Evolutionary conservation across 2,329 filamentous ascomycete species (phyloP), one percentile per base, ranked within the genome.

Genomic region (Pseudogymnoascus sp.): DNA sequence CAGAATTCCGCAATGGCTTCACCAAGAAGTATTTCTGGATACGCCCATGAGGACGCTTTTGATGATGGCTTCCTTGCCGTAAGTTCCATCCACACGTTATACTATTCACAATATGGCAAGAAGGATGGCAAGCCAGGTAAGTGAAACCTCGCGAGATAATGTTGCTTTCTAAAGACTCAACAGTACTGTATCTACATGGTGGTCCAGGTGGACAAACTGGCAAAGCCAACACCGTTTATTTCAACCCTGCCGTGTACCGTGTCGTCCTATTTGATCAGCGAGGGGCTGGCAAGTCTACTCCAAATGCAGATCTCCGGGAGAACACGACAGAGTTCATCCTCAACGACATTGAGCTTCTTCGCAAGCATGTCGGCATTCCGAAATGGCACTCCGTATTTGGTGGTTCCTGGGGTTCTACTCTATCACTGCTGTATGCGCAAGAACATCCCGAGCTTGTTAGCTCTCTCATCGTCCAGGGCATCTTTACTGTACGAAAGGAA

Each of bases 321-420:
- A 81, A 80, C 70, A 80, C 76, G 0, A 80, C 78, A 2, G 74
- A 74, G 71, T 69, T 76, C 63, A 70, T 80, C 0, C 73, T 79
- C 2, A 67, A 72, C n/a, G 79, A 81, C 64, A 76, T 80, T 65
- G 78, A 81, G 64, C 67, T 69, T 1, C 69, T 80, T 1, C 74
- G 79, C 40, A 65, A 71, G 14, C 76, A 79, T 61, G 71, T 80
- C 6, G 62, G 71, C 0, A 76, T 80, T 31, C 42, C 68, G 6
- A 78, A 78, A 68, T 80, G 78, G 79, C 72, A 76, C 38, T 63
- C 75, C 44, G 75, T 81, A 3, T 81, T 80, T 64, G 79, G 79
- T 40, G 78, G 78, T 1, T 80, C 78, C 1, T 80, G 79, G 79
- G 79, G 79, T 35, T 77, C 76, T 3, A 78, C 78, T 0, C 72